These are phyloP conservation scores for Pisolithus tinctorius DNA, from an alignment of 768 basidiomycete genomes.

Conservation along the genomic window DNA sequence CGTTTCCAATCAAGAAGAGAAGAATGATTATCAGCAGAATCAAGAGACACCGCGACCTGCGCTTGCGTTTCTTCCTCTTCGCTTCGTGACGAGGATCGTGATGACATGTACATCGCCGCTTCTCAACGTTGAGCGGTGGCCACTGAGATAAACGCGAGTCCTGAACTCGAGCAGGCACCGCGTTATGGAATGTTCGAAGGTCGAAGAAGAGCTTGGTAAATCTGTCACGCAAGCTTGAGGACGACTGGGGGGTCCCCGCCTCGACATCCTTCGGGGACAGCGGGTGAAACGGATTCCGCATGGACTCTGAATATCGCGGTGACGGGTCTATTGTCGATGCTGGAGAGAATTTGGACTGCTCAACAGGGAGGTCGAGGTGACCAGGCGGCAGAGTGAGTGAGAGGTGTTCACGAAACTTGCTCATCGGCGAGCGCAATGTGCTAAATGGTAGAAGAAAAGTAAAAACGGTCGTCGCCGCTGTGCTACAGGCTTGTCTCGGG, in stretches of 20 bases:
- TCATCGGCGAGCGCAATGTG: constrained; percentile 10
- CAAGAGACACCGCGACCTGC: constrained; percentile 26
- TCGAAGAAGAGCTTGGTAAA: constrained; percentile 34
- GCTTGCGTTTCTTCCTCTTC: constrained; percentile 20
- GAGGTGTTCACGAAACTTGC: constrained; percentile 26
- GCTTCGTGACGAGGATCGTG: constrained; percentile 15
- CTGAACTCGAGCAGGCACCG: constrained; percentile 19
- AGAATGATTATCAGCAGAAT: constrained; percentile 32
- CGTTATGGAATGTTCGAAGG: constrained; percentile 22
- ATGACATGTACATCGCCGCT: constrained; percentile 22
- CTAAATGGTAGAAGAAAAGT: background rate
- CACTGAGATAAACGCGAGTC: constrained; percentile 24
- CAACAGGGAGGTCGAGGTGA: constrained; percentile 14
- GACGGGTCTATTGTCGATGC: constrained; percentile 30
- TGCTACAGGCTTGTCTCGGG: no score
- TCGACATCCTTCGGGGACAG: constrained; percentile 19
- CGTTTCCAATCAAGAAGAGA: constrained; percentile 37
- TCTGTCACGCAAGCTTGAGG: constrained; percentile 22
- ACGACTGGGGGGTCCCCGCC: constrained; percentile 12
- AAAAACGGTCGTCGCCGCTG: constrained; percentile 1
- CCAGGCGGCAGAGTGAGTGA: constrained; percentile 13
- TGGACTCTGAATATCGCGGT: constrained; percentile 23
- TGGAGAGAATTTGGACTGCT: constrained; percentile 38
- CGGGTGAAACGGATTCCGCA: constrained; percentile 10
- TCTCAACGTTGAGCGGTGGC: constrained; percentile 35